These are phyloP conservation scores for Myotisia sp. DNA, from an alignment of 2,329 filamentous ascomycete species.

Conservation along the genomic window DNA sequence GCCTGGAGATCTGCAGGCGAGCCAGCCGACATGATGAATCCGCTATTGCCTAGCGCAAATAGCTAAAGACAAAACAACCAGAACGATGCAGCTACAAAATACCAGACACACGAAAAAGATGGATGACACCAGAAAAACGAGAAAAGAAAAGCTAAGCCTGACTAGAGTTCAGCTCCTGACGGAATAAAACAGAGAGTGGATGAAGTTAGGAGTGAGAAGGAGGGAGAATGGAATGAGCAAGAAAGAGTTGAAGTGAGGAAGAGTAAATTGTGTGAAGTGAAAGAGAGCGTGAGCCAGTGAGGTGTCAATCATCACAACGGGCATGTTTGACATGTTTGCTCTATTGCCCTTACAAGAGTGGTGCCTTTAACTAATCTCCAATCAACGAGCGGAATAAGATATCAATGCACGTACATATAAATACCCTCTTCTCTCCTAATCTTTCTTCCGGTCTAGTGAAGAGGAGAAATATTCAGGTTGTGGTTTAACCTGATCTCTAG, in stretches of 20 bases:
- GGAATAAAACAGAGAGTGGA: constrained; percentile 13
- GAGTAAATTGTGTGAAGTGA: constrained; percentile 9
- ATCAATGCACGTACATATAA: too few species aligned
- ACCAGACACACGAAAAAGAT: constrained; percentile 8
- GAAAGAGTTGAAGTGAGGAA: background rate
- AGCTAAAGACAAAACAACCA: too few species aligned
- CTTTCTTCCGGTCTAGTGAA: too few species aligned
- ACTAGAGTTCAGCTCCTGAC: constrained; percentile 14
- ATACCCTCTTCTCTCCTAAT: too few species aligned
- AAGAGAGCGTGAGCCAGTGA: too few species aligned
- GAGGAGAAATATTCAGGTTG: too few species aligned
- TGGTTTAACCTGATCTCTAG: too few species aligned
- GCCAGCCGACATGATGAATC: constrained; percentile 3
- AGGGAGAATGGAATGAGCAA: constrained; percentile 9
- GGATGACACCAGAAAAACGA: constrained; percentile 9
- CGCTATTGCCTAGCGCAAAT: too few species aligned
- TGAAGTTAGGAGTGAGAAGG: constrained; percentile 12
- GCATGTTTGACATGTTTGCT: constrained; percentile 8
- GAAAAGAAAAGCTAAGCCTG: constrained; percentile 12
- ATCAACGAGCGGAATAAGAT: too few species aligned
- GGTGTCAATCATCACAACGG: too few species aligned
- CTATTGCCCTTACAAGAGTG: too few species aligned
- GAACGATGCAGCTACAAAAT: constrained; percentile 6
- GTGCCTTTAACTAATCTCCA: too few species aligned
- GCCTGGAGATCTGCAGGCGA: constrained; percentile 33